Percentiles rank a stretch among this genome's conserved stretches.
These are phyloP conservation scores for Aspergillus pseudoterreus DNA, from an alignment of 2,329 filamentous ascomycete species.

Conservation along the genomic window DNA sequence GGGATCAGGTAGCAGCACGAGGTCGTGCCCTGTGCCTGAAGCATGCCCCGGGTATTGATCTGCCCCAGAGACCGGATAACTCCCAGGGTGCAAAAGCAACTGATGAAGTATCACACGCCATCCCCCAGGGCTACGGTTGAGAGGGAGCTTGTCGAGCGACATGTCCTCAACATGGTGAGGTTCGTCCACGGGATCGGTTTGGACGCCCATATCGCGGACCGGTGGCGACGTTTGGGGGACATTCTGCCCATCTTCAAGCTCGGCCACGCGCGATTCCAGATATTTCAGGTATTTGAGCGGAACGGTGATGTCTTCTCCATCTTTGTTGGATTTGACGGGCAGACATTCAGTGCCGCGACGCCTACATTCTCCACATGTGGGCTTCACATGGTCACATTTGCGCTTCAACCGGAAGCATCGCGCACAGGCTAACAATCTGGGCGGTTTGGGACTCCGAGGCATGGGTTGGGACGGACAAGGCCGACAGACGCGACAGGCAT, in stretches of 20 bases:
- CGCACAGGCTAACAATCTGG: constrained; percentile 23
- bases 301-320: constrained; percentile 23
- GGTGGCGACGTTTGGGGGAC: not conserved
- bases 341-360: constrained; percentile 26
- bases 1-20: not conserved
- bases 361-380: constrained; percentile 25
- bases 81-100: not conserved
- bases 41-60: not conserved
- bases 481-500: not conserved
- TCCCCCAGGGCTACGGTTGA: not conserved
- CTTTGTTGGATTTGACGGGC: constrained; percentile 20
- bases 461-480: not conserved
- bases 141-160: not conserved
- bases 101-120: not conserved
- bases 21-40: not conserved
- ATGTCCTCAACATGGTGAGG: not conserved
- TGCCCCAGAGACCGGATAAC: not conserved
- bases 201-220: constrained; percentile 19
- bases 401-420: constrained; percentile 28
- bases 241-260: constrained; percentile 12
- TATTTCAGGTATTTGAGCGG: constrained; percentile 22
- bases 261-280: constrained; percentile 19
- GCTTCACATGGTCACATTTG: constrained; percentile 27
- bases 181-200: constrained; percentile 15
- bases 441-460: constrained; percentile 10